Conservation (phyloP, 768 basidiomycete genomes). For the Boletellus emodensis region DNA sequence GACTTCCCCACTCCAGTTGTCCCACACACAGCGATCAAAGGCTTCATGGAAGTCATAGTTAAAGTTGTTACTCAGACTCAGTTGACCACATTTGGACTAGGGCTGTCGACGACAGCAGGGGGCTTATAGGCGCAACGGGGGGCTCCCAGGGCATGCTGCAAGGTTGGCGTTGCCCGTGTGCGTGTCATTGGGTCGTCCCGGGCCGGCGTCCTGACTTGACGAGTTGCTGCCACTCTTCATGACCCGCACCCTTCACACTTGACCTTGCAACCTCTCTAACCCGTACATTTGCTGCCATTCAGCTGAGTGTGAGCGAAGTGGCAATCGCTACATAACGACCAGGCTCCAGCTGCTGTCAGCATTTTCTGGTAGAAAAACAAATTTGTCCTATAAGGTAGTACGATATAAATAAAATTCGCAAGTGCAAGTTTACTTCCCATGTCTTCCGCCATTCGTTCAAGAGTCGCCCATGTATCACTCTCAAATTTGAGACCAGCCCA, state of each 20-base stretch:
- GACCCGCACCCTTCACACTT: no score
- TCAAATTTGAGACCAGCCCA: slow-evolving; percentile 69
- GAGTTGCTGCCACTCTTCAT: no score
- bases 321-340: no score
- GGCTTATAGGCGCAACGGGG: no score
- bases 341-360: not conserved
- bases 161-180: no score
- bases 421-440: slow-evolving; percentile 16
- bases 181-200: no score
- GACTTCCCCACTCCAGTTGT: slow-evolving; percentile 98
- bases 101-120: no score
- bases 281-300: no score
- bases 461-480: slow-evolving; percentile 47
- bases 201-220: no score
- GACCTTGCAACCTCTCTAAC: no score
- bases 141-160: no score
- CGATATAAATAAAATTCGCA: not conserved
- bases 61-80: not conserved
- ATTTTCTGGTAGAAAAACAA: not conserved
- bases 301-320: no score
- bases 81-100: not conserved
- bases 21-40: slow-evolving; percentile 83
- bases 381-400: not conserved
- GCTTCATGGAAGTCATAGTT: slow-evolving; percentile 40
- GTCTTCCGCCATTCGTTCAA: slow-evolving; percentile 35